Evolutionary conservation across 495 filamentous ascomycete species (phyloP).

Genomic region (Aspergillus hancockii): DNA sequence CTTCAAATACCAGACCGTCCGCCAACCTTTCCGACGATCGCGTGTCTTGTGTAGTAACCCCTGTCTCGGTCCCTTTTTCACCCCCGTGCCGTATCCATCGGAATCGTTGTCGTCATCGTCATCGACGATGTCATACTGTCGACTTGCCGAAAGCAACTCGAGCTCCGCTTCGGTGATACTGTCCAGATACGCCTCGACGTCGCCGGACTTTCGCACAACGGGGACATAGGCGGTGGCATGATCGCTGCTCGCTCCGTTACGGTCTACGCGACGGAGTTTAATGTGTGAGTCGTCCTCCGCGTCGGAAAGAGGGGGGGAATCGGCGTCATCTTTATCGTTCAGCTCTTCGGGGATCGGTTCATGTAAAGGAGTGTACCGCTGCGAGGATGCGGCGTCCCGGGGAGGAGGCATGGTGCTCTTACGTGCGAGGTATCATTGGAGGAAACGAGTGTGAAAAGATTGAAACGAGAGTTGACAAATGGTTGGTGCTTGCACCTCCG

Average conservation of each 20-base stretch:
- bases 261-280: slow-evolving; percentile 16
- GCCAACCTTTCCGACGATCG: slow-evolving; percentile 15
- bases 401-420: slow-evolving; percentile 11
- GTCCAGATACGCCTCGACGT: slow-evolving; percentile 27
- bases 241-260: slow-evolving; percentile 6
- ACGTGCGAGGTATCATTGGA: neutral
- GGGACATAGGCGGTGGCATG: slow-evolving; percentile 17
- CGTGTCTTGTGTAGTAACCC: slow-evolving; percentile 8
- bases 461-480: neutral
- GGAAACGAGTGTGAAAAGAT: neutral
- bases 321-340: slow-evolving; percentile 7
- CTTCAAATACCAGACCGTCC: slow-evolving; percentile 21
- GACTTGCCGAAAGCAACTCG: slow-evolving; percentile 24
- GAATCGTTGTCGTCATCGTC: slow-evolving; percentile 17
- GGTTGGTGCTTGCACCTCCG: neutral
- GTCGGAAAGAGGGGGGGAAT: slow-evolving; percentile 17
- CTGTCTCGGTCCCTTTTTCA: slow-evolving; percentile 8
- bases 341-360: slow-evolving; percentile 24
- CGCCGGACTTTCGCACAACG: slow-evolving; percentile 21
- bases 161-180: slow-evolving; percentile 28
- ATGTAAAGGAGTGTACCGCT: slow-evolving; percentile 9
- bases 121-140: slow-evolving; percentile 18
- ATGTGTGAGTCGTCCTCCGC: slow-evolving; percentile 6
- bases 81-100: slow-evolving; percentile 12
- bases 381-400: neutral